Evolutionary conservation across 441 rosid species (phyloP).

Genomic region (Viola pubescens): DNA sequence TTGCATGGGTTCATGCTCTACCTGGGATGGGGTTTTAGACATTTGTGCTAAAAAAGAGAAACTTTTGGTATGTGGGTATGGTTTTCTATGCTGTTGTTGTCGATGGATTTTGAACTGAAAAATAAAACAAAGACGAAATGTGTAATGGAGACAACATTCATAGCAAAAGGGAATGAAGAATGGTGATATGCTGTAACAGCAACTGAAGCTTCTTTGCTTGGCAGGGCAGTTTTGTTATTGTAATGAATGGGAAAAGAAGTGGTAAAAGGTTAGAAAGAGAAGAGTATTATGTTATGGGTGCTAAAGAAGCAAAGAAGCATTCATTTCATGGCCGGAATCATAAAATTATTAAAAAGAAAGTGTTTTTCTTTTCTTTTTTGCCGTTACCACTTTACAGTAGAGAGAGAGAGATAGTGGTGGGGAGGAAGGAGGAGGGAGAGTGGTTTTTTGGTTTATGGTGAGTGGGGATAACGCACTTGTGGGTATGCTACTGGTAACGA

Average conservation of each 20-base stretch:
- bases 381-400: background rate
- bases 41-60: slow-evolving; percentile 17
- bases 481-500: background rate
- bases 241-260: slow-evolving; percentile 11
- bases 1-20: slow-evolving; percentile 35
- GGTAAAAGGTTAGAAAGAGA: background rate
- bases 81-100: background rate
- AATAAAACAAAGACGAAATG: slow-evolving; percentile 5
- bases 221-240: slow-evolving; percentile 30
- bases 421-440: background rate
- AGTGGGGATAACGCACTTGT: background rate
- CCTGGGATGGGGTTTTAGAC: slow-evolving; percentile 40
- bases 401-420: background rate
- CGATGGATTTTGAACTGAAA: background rate
- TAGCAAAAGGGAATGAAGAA: slow-evolving; percentile 14
- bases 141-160: slow-evolving; percentile 30
- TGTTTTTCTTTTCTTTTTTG: background rate
- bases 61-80: slow-evolving; percentile 22
- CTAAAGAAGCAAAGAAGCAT: slow-evolving; percentile 44
- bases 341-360: background rate
- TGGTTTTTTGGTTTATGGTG: background rate
- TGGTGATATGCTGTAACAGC: background rate
- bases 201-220: slow-evolving; percentile 41
- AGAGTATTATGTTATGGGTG: slow-evolving; percentile 21
- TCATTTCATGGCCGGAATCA: slow-evolving; percentile 32